Conservation (phyloP, 23 red algal genomes). For the Porphyridium purpureum region DNA sequence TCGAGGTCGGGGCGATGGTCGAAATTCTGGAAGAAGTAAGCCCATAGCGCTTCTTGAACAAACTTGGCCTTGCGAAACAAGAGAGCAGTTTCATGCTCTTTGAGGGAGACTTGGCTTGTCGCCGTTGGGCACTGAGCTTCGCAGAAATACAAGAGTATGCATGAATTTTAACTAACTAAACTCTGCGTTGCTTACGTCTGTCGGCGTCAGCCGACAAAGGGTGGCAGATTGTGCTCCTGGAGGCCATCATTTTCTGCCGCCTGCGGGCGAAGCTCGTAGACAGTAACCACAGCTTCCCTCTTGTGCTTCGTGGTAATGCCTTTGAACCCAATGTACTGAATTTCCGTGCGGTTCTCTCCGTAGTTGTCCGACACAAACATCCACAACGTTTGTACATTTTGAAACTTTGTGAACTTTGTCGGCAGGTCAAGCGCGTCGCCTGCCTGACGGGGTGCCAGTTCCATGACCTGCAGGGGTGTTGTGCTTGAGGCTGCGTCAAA, state of each 20-base stretch:
- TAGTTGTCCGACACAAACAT: conserved; percentile 60
- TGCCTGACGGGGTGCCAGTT: conserved; percentile 25
- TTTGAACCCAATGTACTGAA: conserved; percentile 76
- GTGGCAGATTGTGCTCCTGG: conserved; percentile 15
- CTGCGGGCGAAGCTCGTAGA: conserved; percentile 68
- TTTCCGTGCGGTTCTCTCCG: conserved; percentile 48
- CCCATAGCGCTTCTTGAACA: too few species aligned
- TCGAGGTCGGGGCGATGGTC: too few species aligned
- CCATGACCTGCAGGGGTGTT: conserved; percentile 39
- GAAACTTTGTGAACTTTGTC: conserved; percentile 67
- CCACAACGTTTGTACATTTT: conserved; percentile 58
- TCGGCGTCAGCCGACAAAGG: too few species aligned
- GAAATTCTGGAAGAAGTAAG: too few species aligned
- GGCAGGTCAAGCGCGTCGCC: conserved; percentile 66
- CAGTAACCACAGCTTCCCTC: conserved; percentile 57
- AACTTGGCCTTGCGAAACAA: too few species aligned
- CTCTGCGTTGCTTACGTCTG: too few species aligned
- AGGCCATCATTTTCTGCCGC: conserved; percentile 29
- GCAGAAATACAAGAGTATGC: too few species aligned
- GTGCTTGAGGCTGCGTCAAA: conserved; percentile 35
- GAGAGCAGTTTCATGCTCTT: too few species aligned
- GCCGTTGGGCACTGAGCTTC: too few species aligned
- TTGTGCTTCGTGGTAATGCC: conserved; percentile 59
- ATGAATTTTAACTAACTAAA: too few species aligned
- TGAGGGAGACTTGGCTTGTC: too few species aligned